phyloP scores from a whole-genome alignment of 352 stramenopile species.

The Pythium rhizo-oryzae region DNA sequence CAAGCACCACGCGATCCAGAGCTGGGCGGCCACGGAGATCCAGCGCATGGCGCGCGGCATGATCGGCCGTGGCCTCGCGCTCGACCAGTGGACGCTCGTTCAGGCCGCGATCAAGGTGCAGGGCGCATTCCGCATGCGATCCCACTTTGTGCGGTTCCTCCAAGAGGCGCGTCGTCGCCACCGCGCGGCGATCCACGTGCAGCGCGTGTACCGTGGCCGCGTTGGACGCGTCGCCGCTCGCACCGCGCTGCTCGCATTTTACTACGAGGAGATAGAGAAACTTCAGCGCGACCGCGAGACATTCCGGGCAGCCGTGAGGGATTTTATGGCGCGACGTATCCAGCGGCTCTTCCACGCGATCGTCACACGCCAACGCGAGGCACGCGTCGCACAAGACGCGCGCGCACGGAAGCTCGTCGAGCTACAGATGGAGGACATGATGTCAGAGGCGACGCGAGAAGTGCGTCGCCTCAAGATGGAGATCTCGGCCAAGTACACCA shows the following conservation, averaged over 20 bases:
- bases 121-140: conserved; percentile 65
- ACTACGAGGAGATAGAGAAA: conserved; percentile 57
- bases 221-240: conserved; percentile 44
- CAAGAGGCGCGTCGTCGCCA: conserved; percentile 43
- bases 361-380: conserved; percentile 29
- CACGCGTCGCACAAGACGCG: conserved; percentile 33
- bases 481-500: conserved; percentile 54
- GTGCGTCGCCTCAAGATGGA: conserved; percentile 42
- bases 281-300: conserved; percentile 54
- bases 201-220: conserved; percentile 66
- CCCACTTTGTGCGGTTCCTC: conserved; percentile 54
- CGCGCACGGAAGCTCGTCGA: conserved; percentile 34
- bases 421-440: conserved; percentile 46
- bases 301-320: conserved; percentile 44
- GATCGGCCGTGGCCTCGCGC: conserved; percentile 37
- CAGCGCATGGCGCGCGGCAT: conserved; percentile 61
- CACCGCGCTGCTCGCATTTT: conserved; percentile 43
- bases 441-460: conserved; percentile 35
- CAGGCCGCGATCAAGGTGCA: conserved; percentile 63
- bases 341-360: conserved; percentile 47
- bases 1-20: conserved; percentile 43
- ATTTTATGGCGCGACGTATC: conserved; percentile 46
- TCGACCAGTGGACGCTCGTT: conserved; percentile 41
- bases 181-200: conserved; percentile 55
- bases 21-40: conserved; percentile 60